Base-by-base conservation (phyloP, 345 rosid genomes). In the Lumnitzera littorea region DNA sequence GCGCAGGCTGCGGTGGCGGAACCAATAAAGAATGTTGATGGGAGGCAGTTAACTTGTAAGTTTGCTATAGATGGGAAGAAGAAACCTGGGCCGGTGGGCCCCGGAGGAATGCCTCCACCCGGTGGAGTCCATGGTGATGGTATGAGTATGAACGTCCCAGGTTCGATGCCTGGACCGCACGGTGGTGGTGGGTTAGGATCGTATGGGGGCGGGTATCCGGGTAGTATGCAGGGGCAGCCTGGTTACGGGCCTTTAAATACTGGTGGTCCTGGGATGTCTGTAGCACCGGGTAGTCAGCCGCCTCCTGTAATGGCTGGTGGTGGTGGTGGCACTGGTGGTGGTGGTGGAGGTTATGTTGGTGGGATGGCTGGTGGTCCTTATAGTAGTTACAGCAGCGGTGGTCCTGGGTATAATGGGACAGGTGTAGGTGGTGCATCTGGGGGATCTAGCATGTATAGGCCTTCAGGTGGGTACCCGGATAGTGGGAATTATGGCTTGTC, bases 1-100 rank as follows among this genome's bases (percentile, higher is more conserved):
- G 96, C 98, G n/a, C 84, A 81, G 25, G 78, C 83, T 1, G 94
- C 98, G 0, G 72, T 91, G 50, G 80, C 74, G 31, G 97, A 88
- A 52, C 96, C 96, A 3, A 70, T 75, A 2, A 90, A 90, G 78
- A 76, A 64, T 36, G 67, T 90, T 55, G 97, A 90, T 24, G 97
- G 97, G 0, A 82, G 73, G 66, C 84, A 85, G 56, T 31, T 90
- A 75, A 81, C 77, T 31, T 90, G 97, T 63, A 82, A 84, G 50
- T 52, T 87, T 58, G 97, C 97, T 15, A 83, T 71, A n/a, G 95
- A 90, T 23, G 95, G 95, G 51, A 84, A 84, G 81, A 85, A 78
- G 56, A 87, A 89, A 76, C 80, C 64, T 16, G 74, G 62, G 12
- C 46, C 46, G 2, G 49, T 27, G 48, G 70, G 29, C 36, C 60